Percentiles rank a stretch among this genome's conserved stretches.
These are phyloP conservation scores for Canna indica DNA, from an alignment of 176 grass and related monocot genomes.

Conservation along the genomic window DNA sequence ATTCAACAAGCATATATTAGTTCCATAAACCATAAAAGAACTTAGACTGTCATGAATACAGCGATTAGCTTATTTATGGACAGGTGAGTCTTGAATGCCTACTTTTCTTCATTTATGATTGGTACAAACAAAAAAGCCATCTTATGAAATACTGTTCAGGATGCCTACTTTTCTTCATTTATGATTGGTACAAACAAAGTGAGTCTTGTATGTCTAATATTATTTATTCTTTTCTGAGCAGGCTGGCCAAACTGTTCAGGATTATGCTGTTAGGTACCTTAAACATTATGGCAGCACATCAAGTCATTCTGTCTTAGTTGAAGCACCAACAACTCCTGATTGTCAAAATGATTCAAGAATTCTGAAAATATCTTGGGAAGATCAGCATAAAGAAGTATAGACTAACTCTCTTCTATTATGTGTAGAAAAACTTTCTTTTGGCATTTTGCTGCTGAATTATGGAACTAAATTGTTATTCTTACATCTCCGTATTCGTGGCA, in stretches of 20 bases:
- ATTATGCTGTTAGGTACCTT: slow-evolving; percentile 62
- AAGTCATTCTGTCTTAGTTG: slow-evolving; percentile 40
- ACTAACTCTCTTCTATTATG: background rate
- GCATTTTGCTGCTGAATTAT: background rate
- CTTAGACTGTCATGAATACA: too few relatives aligned
- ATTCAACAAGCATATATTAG: too few relatives aligned
- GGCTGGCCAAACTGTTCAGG: slow-evolving; percentile 33
- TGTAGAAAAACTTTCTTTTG: background rate
- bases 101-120: too few relatives aligned
- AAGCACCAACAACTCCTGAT: slow-evolving; percentile 80
- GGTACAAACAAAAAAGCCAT: too few relatives aligned
- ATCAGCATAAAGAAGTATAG: slow-evolving; percentile 66
- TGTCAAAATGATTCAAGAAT: slow-evolving; percentile 65
- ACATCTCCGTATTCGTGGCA: background rate
- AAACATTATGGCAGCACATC: slow-evolving; percentile 40
- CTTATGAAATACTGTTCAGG: too few relatives aligned
- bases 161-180: too few relatives aligned
- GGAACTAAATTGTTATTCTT: background rate
- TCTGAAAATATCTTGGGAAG: slow-evolving; percentile 50
- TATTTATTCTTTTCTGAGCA: slow-evolving; percentile 23
- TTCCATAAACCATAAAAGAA: too few relatives aligned
- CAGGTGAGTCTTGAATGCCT: too few relatives aligned
- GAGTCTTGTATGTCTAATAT: slow-evolving; percentile 17
- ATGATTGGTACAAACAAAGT: too few relatives aligned
- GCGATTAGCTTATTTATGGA: too few relatives aligned